Percentiles rank a stretch among this genome's conserved stretches.
Conservation (phyloP, 2,329 filamentous ascomycete genomes). For the Trichoderma koningii region DNA sequence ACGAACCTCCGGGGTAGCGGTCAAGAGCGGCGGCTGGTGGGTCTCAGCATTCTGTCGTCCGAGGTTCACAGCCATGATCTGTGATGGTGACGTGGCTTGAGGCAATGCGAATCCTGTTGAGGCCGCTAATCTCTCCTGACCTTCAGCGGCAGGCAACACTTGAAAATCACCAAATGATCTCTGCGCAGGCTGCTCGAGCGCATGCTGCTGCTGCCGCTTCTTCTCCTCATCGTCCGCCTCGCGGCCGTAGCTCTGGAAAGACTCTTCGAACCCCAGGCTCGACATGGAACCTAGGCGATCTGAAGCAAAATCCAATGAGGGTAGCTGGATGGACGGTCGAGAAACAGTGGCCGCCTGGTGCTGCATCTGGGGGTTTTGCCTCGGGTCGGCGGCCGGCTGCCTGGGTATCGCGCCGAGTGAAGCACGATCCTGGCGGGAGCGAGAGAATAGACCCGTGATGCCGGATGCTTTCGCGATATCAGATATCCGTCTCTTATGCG, state of each 20-base stretch:
- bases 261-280: constrained; percentile 29
- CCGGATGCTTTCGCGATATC: constrained; percentile 39
- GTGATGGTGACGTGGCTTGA: background rate
- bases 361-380: background rate
- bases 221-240: constrained; percentile 27
- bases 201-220: constrained; percentile 15
- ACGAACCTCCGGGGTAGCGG: background rate
- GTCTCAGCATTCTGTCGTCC: background rate
- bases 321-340: constrained; percentile 36
- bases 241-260: constrained; percentile 20
- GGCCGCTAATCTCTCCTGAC: background rate
- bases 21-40: background rate
- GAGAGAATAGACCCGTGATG: constrained; percentile 36
- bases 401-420: constrained; percentile 1
- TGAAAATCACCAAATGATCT: background rate
- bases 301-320: constrained; percentile 37
- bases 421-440: constrained; percentile 28
- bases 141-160: background rate
- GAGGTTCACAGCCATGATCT: background rate
- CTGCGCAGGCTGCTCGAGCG: background rate
- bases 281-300: constrained; percentile 36
- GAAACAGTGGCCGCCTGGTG: background rate
- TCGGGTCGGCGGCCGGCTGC: background rate
- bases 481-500: constrained; percentile 51
- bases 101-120: background rate